Evolutionary conservation across 148 eudicot genomes (phyloP).

Genomic region (Diospyros kaki): DNA sequence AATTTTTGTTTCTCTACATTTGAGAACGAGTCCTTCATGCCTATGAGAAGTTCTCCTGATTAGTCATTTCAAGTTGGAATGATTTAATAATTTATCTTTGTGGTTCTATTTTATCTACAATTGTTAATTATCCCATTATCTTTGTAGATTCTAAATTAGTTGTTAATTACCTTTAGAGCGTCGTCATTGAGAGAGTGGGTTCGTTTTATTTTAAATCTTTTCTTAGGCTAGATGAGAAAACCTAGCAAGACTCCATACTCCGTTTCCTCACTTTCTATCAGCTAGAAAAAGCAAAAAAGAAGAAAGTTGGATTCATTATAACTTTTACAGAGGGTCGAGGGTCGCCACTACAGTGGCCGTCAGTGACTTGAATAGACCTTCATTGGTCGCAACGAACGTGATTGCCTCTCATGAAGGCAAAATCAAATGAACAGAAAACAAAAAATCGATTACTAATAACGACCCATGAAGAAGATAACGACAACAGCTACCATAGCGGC

Average conservation of each 20-base stretch:
- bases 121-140: conserved; percentile 13
- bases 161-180: conserved; percentile 62
- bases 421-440: no score
- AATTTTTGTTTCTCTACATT: conserved; percentile 52
- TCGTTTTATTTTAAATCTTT: conserved; percentile 4
- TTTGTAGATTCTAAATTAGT: conserved; percentile 72
- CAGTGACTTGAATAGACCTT: no score
- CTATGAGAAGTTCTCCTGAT: conserved; percentile 72
- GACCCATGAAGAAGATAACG: no score
- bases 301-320: conserved; percentile 95
- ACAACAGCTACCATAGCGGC: no score
- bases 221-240: not conserved
- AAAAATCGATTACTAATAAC: no score
- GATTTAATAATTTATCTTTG: not conserved
- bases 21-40: conserved; percentile 72
- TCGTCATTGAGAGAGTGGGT: conserved; percentile 90
- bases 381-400: no score
- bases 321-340: conserved; percentile 72
- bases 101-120: not conserved
- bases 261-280: conserved; percentile 23
- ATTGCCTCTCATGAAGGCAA: no score
- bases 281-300: conserved; percentile 95
- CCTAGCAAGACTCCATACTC: conserved; percentile 4
- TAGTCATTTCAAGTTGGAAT: conserved; percentile 12
- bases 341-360: no score